Evolutionary conservation across 2,329 filamentous ascomycete genomes (phyloP).

Genomic region (Talaromyces sp.): DNA sequence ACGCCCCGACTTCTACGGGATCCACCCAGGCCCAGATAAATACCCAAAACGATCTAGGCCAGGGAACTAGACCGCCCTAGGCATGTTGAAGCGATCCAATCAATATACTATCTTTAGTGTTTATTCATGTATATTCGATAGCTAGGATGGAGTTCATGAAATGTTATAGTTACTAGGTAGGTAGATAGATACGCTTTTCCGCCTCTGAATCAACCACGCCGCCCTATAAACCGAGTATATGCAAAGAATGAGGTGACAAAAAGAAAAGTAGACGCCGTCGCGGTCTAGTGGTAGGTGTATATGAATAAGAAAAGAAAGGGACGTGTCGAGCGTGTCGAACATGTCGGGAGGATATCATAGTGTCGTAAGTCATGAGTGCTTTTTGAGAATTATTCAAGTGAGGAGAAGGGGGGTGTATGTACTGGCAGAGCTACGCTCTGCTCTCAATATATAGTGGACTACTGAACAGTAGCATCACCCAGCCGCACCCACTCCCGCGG

Average conservation of each 20-base stretch:
- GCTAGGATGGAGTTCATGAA: too few relatives aligned
- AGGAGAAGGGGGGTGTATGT: neutral
- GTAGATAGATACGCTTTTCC: neutral
- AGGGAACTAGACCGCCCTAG: neutral
- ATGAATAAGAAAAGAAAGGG: neutral
- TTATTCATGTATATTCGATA: too few relatives aligned
- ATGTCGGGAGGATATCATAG: neutral
- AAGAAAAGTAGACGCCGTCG: neutral
- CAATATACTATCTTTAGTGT: too few relatives aligned
- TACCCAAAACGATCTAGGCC: neutral
- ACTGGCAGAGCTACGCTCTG: neutral
- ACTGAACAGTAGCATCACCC: slow-evolving; percentile 29
- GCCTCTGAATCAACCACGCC: neutral
- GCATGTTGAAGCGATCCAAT: slow-evolving; percentile 8
- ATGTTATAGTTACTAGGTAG: too few relatives aligned
- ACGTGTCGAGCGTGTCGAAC: neutral
- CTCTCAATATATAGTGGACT: neutral
- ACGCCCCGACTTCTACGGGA: neutral
- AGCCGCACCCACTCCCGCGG: slow-evolving; percentile 53
- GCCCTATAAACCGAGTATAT: neutral
- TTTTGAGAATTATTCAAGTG: neutral
- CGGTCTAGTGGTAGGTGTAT: neutral
- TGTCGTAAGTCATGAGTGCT: slow-evolving; percentile 12
- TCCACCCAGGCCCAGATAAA: neutral
- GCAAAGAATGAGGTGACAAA: neutral